Conservation (phyloP, 768 basidiomycete species). For the Albatrellus ellisii region DNA sequence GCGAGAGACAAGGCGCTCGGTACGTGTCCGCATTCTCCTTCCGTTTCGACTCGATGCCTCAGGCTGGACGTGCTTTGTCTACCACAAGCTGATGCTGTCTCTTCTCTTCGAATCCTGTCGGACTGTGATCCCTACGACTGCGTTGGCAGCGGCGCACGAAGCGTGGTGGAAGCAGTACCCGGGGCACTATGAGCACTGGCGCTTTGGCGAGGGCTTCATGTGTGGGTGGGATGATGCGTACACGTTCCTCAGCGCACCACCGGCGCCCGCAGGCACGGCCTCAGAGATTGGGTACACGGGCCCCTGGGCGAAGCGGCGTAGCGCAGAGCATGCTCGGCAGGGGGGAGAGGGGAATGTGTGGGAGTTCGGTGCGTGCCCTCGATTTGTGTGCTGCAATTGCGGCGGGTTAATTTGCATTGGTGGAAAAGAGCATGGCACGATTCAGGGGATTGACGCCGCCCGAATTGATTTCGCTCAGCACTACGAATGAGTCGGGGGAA, state of each 20-base stretch:
- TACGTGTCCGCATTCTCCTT: conserved; percentile 10
- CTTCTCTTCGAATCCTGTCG: background rate
- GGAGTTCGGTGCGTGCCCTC: conserved; percentile 62
- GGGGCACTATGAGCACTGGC: conserved; percentile 50
- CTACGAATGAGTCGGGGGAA: background rate
- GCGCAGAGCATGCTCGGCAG: conserved; percentile 28
- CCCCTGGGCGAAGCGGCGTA: conserved; percentile 40
- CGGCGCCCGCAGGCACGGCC: conserved; percentile 17
- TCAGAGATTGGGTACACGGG: conserved; percentile 54
- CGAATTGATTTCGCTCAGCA: background rate
- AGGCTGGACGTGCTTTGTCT: too few species aligned
- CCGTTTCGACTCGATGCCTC: background rate
- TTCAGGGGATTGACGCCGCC: conserved; percentile 3
- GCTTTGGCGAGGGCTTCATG: conserved; percentile 52
- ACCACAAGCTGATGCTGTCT: too few species aligned
- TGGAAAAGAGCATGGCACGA: background rate
- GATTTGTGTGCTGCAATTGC: too few species aligned
- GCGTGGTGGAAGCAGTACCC: conserved; percentile 36
- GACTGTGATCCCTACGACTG: background rate
- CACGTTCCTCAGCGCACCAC: conserved; percentile 30
- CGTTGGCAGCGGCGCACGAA: conserved; percentile 23
- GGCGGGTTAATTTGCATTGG: background rate
- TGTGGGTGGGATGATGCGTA: conserved; percentile 66
- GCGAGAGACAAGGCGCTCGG: conserved; percentile 19
- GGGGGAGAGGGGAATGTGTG: conserved; percentile 37